Percentiles rank a stretch among this genome's conserved stretches.
phyloP scores from a whole-genome alignment of 345 rosid species.

The Rhodomyrtus tomentosa region DNA sequence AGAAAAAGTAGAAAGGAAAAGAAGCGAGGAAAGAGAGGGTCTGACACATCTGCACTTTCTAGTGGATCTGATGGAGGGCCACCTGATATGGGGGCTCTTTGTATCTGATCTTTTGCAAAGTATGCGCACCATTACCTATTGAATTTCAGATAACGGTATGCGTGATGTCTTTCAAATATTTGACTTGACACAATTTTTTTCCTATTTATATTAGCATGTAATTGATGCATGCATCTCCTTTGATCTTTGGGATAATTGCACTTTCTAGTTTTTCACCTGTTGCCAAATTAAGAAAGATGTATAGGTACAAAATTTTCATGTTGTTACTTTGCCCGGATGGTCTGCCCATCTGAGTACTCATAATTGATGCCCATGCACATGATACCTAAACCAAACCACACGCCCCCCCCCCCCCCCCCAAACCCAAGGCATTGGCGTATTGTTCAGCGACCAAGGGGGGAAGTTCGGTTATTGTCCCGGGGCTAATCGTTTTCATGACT shows the following conservation, averaged over 20 bases:
- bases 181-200: background rate
- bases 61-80: slow-evolving; percentile 34
- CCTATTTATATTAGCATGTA: background rate
- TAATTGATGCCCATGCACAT: background rate
- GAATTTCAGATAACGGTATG: background rate
- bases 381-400: no score
- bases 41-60: slow-evolving; percentile 16
- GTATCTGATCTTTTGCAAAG: slow-evolving; percentile 27
- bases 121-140: background rate
- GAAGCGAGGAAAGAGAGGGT: slow-evolving; percentile 40
- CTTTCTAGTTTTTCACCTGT: background rate
- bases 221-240: background rate
- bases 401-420: no score
- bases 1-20: slow-evolving; percentile 49
- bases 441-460: background rate
- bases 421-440: background rate
- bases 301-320: background rate
- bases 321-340: background rate
- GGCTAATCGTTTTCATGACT: background rate
- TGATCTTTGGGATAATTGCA: background rate
- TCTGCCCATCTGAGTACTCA: background rate
- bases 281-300: background rate
- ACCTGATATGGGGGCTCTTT: slow-evolving; percentile 79
- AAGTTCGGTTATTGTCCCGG: background rate
- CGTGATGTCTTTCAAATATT: background rate